Conservation (phyloP, 164 flowering plant species). For the grape (Vitis vinifera) region ASM3070453v1 NC_081817.1:17372001-17372500, state of each 20-base stretch:
- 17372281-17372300: neutral
- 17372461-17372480: constrained; percentile 16
- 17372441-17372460: constrained; percentile 13
- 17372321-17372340: constrained; percentile 4
- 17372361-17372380: neutral
- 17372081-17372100: constrained; percentile 23
- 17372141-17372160: too few relatives aligned
- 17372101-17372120: constrained; percentile 14
- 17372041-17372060: constrained; percentile 10
- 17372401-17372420: neutral
- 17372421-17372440: neutral
- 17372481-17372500: constrained; percentile 21
- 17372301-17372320: neutral
- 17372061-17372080: constrained; percentile 29
- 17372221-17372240: neutral
- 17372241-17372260: neutral
- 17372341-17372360: neutral
- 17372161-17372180: too few relatives aligned
- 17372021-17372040: constrained; percentile 23
- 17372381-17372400: neutral
- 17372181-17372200: too few relatives aligned
- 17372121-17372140: neutral
- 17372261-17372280: neutral
- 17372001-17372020: constrained; percentile 5
- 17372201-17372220: neutral